Conservation (phyloP, 192 early-diverging fungal species). For the Entophlyctis luteolus region DNA sequence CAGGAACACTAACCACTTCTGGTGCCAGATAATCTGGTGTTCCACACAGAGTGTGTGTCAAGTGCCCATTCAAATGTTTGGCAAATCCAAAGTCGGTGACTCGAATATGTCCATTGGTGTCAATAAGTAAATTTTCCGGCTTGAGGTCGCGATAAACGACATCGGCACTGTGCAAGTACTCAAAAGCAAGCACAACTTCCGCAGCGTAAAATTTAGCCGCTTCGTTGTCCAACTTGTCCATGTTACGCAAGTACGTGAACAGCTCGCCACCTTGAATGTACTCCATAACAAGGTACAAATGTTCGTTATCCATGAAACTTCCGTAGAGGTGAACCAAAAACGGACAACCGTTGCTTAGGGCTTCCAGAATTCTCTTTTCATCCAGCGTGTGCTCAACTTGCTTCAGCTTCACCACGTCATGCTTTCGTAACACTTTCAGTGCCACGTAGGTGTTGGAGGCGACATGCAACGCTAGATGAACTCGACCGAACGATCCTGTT, state of each 20-base stretch:
- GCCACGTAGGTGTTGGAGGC: conserved; percentile 46
- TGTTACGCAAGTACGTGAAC: conserved; percentile 91
- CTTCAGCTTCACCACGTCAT: conserved; percentile 69
- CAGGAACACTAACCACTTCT: conserved; percentile 44
- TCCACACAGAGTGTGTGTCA: conserved; percentile 76
- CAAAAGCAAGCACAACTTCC: conserved; percentile 66
- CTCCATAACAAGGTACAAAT: conserved; percentile 75
- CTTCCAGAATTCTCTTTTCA: conserved; percentile 72
- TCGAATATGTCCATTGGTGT: conserved; percentile 67
- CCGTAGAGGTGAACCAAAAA: conserved; percentile 94
- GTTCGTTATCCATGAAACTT: conserved; percentile 76
- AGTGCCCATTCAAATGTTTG: conserved; percentile 62
- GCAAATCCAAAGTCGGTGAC: conserved; percentile 80
- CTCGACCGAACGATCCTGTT: conserved; percentile 85
- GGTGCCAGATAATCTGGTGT: conserved; percentile 79
- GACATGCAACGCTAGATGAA: conserved; percentile 72
- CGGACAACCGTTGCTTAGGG: conserved; percentile 57
- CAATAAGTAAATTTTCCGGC: conserved; percentile 47
- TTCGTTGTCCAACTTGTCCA: conserved; percentile 85
- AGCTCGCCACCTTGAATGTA: conserved; percentile 79
- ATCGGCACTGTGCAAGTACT: conserved; percentile 65
- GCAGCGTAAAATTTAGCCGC: conserved; percentile 79
- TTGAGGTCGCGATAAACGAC: conserved; percentile 56
- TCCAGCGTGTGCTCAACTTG: conserved; percentile 73
- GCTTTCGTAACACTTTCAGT: conserved; percentile 76